Base-by-base conservation (phyloP, 805 yeast species). In the Nakazawaea ernobii region DNA sequence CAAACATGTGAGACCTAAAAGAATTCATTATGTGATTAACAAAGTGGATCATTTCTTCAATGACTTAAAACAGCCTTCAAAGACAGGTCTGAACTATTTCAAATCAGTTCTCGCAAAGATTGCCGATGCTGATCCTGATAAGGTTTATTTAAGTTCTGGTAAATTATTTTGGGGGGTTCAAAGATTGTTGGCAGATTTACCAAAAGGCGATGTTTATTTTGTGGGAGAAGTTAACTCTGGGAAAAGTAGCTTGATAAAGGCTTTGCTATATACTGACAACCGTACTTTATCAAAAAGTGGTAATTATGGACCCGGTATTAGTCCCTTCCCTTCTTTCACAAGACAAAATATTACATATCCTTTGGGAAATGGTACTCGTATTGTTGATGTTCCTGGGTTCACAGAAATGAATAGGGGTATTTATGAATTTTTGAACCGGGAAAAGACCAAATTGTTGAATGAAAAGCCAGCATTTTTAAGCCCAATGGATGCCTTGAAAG, bases 191-290 rank as follows among this genome's bases (percentile, higher is more conserved):
- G 54, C 62, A 1, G 55, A 55, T 6, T 56, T 84, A 7, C 68
- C 69, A 4, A 56, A 59, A 33, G 57, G 54, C 8, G 63, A 66
- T 30, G 60, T 75, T 7, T 81, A 77, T 55, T 61, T 86, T 29
- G 65, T 85, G 17, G 95, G 95, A 1, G 73, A 72, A 49, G 79
- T 84, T 9, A 86, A 86, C 56, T 71, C 77, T 11, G 95, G 95
- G 0, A 86, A 86, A 59, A 79, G 88, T 2, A 71, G 84, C 1
- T 53, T 86, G 33, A 69, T 84, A 1, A 76, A 73, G 53, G 56
- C 79, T 15, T 52, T 84, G 15, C 51, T 75, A 26, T 62, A 59
- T 32, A 11, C 24, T 9, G 49, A 29, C n/a, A 39, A 55, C 46
- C 29, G 55, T 26, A 48, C 48, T 4, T 45, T 56, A 27, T 41